Evolutionary conservation across 768 basidiomycete genomes (phyloP).

Genomic region (Leccinum fibrillosum): DNA sequence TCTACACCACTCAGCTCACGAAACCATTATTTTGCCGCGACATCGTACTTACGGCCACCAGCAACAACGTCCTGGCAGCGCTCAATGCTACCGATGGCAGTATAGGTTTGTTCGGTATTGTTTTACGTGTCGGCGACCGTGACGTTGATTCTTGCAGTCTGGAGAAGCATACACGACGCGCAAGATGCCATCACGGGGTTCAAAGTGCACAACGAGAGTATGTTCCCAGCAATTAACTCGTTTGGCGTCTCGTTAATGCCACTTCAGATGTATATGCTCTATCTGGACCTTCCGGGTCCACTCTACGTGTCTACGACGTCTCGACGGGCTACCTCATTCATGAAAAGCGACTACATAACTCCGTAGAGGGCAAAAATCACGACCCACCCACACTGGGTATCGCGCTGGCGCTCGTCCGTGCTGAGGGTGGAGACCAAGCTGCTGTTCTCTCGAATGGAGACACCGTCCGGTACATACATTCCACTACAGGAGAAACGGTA

Average conservation of each 20-base stretch:
- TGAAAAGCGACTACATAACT: conserved; percentile 60
- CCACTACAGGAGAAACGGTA: conserved; percentile 46
- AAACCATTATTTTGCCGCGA: conserved; percentile 62
- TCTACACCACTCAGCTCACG: conserved; percentile 44
- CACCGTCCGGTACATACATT: conserved; percentile 50
- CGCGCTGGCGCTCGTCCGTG: conserved; percentile 41
- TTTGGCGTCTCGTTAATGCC: background rate
- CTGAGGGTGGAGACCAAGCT: conserved; percentile 19
- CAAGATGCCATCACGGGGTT: conserved; percentile 68
- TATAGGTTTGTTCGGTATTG: conserved; percentile 48
- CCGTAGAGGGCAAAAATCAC: conserved; percentile 39
- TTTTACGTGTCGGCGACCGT: conserved; percentile 2
- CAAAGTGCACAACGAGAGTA: conserved; percentile 56
- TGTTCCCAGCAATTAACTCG: conserved; percentile 20
- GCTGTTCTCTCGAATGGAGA: conserved; percentile 60
- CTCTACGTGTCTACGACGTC: conserved; percentile 63
- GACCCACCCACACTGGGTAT: conserved; percentile 58
- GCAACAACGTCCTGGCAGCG: conserved; percentile 75
- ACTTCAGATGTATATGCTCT: conserved; percentile 63
- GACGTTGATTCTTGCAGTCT: conserved; percentile 43
- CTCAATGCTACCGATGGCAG: conserved; percentile 64
- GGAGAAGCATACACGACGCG: conserved; percentile 76
- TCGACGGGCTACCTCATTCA: conserved; percentile 59
- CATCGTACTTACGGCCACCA: conserved; percentile 63
- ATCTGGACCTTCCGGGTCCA: conserved; percentile 73